Base-by-base conservation (phyloP, 148 eudicot species). In the Chenopodium formosanum region DNA sequence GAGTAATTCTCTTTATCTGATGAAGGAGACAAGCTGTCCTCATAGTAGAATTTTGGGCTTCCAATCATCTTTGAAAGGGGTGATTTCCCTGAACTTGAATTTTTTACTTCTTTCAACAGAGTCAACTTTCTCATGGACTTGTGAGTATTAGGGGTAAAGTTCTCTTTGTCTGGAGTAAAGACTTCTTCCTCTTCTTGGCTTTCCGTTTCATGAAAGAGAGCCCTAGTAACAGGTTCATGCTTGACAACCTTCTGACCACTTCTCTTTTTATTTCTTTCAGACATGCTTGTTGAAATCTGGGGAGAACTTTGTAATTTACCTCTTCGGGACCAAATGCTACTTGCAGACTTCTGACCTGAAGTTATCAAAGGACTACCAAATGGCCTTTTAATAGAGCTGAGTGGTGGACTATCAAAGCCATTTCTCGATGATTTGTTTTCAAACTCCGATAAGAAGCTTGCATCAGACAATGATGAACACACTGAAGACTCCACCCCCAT, bases 271-370 rank as follows among this genome's bases (percentile, higher is more conserved):
- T 78, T 84, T 76, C 78, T 76, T 80, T 70, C 82, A 48, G 78
- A 62, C 76, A 40, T 72, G 46, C 84, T 82, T 44, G 91, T 88
- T 78, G 75, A 83, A 80, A 90, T 78, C 67, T 84, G 83, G 81
- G 86, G 84, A 67, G 86, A 82, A 66, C 87, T 85, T 9, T 75
- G 84, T 60, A 85, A 63, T 82, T 91, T 91, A 3, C 91, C 92
- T 81, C 90, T 86, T 80, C 89, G 87, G n/a, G 88, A 89, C 90
- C 92, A 92, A 84, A 87, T 87, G 84, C 83, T 88, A 25, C 66
- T 32, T 31, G 79, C 70, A 60, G 86, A 86, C 58, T 75, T 84
- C 64, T 86, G 80, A 80, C 50, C 82, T 40, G 91, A 85, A 60
- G 64, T 83, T 64, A 81, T 44, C 70, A 73, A 70, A 82, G 89